Conservation (phyloP, 352 stramenopile species). For the Phytopythium litorale region DNA sequence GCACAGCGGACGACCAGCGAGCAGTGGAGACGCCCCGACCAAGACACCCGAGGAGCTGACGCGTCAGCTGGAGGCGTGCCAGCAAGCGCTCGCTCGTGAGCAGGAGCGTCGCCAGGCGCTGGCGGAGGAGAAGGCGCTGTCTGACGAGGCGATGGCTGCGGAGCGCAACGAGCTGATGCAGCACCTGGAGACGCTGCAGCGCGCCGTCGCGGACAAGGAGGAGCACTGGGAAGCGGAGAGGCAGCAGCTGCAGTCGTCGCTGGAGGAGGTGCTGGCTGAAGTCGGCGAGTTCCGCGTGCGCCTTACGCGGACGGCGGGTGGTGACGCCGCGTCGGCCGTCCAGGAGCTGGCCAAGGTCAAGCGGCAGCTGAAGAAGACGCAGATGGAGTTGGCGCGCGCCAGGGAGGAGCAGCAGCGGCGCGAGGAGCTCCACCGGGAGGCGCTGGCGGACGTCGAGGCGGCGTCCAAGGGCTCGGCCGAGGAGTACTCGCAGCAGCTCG, state of each 20-base stretch:
- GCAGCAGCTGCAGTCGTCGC: conserved; percentile 1
- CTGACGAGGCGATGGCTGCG: conserved; percentile 9
- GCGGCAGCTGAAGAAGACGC: conserved; percentile 6
- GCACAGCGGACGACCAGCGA: neutral
- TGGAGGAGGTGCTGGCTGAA: neutral
- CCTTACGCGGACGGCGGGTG: neutral
- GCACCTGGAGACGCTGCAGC: conserved; percentile 8
- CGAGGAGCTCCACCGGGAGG: conserved; percentile 11
- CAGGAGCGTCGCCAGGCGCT: neutral
- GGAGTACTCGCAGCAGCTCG: conserved; percentile 22
- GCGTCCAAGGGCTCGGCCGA: conserved; percentile 13
- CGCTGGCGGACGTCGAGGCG: conserved; percentile 10
- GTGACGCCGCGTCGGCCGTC: neutral
- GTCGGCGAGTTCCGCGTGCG: neutral
- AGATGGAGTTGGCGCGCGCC: conserved; percentile 11
- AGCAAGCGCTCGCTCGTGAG: neutral
- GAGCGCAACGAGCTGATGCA: conserved; percentile 14
- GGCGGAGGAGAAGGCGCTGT: neutral
- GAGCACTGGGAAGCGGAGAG: conserved; percentile 16
- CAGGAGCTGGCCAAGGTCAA: conserved; percentile 11
- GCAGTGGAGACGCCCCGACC: neutral
- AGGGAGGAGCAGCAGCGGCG: conserved; percentile 15
- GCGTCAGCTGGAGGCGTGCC: neutral
- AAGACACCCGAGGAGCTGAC: neutral
- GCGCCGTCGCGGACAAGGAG: neutral